These are phyloP conservation scores for Boehmeria nivea DNA, from an alignment of 306 rosid species.

Conservation along the genomic window DNA sequence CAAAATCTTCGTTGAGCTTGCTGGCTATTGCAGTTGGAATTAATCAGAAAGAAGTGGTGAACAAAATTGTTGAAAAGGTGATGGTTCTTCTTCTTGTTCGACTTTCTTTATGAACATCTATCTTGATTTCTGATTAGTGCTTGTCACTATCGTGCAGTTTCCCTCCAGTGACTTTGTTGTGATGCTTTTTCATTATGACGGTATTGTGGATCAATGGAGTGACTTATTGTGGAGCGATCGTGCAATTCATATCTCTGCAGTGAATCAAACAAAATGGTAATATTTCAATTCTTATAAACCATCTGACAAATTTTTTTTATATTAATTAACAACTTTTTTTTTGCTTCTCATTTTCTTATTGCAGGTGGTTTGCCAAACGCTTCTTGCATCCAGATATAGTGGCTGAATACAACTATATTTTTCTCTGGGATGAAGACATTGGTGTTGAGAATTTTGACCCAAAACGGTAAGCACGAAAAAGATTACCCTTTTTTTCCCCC, in stretches of 20 bases:
- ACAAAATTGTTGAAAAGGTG: constrained; percentile 70
- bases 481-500: not conserved
- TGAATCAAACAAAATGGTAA: constrained; percentile 68
- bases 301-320: not conserved
- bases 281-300: not conserved
- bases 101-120: constrained; percentile 9
- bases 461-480: constrained; percentile 34
- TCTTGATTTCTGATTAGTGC: constrained; percentile 8
- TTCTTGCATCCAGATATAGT: constrained; percentile 94
- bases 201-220: constrained; percentile 49
- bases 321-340: constrained; percentile 1
- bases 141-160: constrained; percentile 33
- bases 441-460: constrained; percentile 83
- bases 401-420: constrained; percentile 63
- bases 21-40: constrained; percentile 85
- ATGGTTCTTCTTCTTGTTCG: constrained; percentile 13
- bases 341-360: not conserved
- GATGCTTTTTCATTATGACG: constrained; percentile 68
- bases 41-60: constrained; percentile 66
- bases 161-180: constrained; percentile 35
- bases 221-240: constrained; percentile 40
- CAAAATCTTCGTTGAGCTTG: constrained; percentile 49
- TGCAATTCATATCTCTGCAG: constrained; percentile 50
- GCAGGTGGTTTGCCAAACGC: constrained; percentile 96
- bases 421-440: constrained; percentile 98